Percentiles rank a stretch among this genome's conserved stretches.
These are phyloP conservation scores for Ophiostoma novo-ulmi DNA, from an alignment of 2,329 filamentous ascomycete species.

Conservation along the genomic window DNA sequence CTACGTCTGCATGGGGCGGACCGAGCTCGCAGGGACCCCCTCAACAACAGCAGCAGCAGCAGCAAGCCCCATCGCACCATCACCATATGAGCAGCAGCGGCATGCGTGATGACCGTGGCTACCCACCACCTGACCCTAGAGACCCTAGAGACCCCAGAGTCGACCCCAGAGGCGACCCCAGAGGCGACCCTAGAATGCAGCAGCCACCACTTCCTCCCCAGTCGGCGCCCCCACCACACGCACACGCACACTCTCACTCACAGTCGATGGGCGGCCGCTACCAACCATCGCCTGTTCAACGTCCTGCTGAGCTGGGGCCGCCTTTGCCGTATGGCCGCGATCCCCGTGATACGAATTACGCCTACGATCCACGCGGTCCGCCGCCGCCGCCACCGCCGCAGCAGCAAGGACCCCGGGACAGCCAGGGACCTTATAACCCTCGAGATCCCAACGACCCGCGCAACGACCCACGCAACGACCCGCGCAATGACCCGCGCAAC, in stretches of 20 bases:
- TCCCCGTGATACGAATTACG: slow-evolving; percentile 30
- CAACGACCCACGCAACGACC: slow-evolving; percentile 5
- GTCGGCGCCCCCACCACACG: slow-evolving; percentile 26
- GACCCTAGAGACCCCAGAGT: neutral
- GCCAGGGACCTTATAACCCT: slow-evolving; percentile 19
- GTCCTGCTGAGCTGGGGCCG: slow-evolving; percentile 24
- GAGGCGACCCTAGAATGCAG: slow-evolving; percentile 13
- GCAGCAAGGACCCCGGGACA: neutral
- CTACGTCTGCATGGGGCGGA: slow-evolving; percentile 16
- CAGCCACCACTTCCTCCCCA: slow-evolving; percentile 27
- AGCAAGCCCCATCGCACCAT: slow-evolving; percentile 27
- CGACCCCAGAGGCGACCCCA: neutral
- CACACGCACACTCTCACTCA: slow-evolving; percentile 30
- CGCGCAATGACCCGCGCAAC: slow-evolving; percentile 24
- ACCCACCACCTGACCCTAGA: slow-evolving; percentile 21
- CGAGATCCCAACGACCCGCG: slow-evolving; percentile 24
- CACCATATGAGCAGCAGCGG: slow-evolving; percentile 28
- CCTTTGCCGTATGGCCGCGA: slow-evolving; percentile 20
- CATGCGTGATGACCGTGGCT: slow-evolving; percentile 25
- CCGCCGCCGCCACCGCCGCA: slow-evolving; percentile 22
- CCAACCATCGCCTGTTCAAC: slow-evolving; percentile 28
- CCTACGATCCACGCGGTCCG: slow-evolving; percentile 31
- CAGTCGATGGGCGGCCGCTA: slow-evolving; percentile 32
- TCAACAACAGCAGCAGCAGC: slow-evolving; percentile 22
- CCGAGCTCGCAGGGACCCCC: slow-evolving; percentile 25